phyloP scores from a whole-genome alignment of 805 yeast species.

The Pichia cabralensis region DNA sequence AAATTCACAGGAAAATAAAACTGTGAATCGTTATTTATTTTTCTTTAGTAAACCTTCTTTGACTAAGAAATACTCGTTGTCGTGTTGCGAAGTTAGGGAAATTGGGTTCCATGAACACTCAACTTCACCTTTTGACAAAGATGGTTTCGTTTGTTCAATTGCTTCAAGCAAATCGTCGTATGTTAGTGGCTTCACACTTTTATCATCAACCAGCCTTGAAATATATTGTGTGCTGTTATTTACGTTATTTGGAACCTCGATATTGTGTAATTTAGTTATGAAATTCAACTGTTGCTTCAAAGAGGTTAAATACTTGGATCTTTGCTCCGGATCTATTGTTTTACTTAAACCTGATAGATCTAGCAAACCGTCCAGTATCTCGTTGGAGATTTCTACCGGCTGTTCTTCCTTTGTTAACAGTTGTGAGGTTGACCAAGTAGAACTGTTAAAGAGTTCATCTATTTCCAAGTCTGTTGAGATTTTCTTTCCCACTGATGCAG shows the following conservation, averaged over 20 bases:
- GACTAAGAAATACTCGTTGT: conserved; percentile 33
- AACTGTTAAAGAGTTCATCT: conserved; percentile 10
- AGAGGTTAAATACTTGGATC: conserved; percentile 23
- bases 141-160: conserved; percentile 17
- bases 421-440: conserved; percentile 23
- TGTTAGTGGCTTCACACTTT: conserved; percentile 15
- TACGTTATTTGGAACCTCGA: conserved; percentile 12
- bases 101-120: conserved; percentile 34
- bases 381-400: conserved; percentile 9
- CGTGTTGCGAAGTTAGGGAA: conserved; percentile 22
- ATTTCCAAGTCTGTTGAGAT: conserved; percentile 13
- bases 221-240: conserved; percentile 1
- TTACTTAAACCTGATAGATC: conserved; percentile 40
- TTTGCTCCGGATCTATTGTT: conserved; percentile 19
- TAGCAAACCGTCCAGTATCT: conserved; percentile 26
- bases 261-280: conserved; percentile 33
- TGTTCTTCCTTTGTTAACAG: conserved; percentile 8
- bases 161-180: conserved; percentile 23
- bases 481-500: conserved; percentile 8
- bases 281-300: conserved; percentile 42
- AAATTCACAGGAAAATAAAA: no score
- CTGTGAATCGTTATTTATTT: conserved; percentile 12
- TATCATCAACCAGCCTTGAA: conserved; percentile 24
- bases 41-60: conserved; percentile 37
- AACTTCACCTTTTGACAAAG: conserved; percentile 31